A percentile compares a stretch with the other conserved stretches of the same genome.
Evolutionary conservation across 2,329 filamentous ascomycete genomes (phyloP).

Genomic region (Periconia sp.): DNA sequence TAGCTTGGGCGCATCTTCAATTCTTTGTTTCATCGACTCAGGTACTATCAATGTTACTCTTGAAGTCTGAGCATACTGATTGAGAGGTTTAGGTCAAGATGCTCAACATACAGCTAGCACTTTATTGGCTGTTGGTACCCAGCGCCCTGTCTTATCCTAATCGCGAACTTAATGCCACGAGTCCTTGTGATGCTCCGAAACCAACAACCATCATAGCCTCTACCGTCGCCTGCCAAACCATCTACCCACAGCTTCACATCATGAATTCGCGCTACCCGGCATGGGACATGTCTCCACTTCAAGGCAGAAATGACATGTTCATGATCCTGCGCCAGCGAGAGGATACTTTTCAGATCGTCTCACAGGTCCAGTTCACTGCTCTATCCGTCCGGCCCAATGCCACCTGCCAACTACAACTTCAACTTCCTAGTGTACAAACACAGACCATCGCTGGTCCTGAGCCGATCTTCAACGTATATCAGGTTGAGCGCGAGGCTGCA

Average conservation of each 20-base stretch:
- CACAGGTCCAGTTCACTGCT: conserved; percentile 28
- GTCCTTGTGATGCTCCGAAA: background rate
- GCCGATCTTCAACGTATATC: conserved; percentile 32
- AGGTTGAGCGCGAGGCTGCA: conserved; percentile 22
- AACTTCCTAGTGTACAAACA: conserved; percentile 19
- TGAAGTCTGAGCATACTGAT: too few species aligned
- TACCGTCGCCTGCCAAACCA: conserved; percentile 22
- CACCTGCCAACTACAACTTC: conserved; percentile 35
- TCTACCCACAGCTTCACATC: conserved; percentile 30
- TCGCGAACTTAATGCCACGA: conserved; percentile 3
- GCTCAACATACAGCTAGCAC: too few species aligned
- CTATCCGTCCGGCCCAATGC: conserved; percentile 18
- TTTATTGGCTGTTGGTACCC: too few species aligned
- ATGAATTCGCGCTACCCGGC: conserved; percentile 36
- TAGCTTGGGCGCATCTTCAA: too few species aligned
- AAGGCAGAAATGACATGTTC: conserved; percentile 28
- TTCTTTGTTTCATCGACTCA: too few species aligned
- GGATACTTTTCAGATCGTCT: conserved; percentile 28
- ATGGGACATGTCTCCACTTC: conserved; percentile 23
- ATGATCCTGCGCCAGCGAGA: conserved; percentile 32
- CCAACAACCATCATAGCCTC: conserved; percentile 3
- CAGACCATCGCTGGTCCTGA: conserved; percentile 24
- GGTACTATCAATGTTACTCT: too few species aligned
- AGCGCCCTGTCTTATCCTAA: too few species aligned
- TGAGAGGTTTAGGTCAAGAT: too few species aligned